Evolutionary conservation across 2,329 filamentous ascomycete genomes (phyloP).

Genomic region (Colletotrichum plurivorum): DNA sequence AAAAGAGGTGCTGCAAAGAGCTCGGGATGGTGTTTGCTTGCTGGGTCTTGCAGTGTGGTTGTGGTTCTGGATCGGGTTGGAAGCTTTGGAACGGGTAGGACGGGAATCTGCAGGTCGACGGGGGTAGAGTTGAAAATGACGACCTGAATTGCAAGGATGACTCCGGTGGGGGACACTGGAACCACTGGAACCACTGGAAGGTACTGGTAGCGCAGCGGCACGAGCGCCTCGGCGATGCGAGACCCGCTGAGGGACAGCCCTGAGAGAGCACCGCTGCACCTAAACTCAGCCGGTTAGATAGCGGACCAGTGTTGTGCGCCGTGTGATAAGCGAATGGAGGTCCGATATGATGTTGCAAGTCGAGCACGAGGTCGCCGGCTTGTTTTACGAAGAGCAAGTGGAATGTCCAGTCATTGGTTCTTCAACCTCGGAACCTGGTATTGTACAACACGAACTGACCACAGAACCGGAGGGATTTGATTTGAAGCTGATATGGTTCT

Average conservation of each 20-base stretch:
- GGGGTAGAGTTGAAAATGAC: conserved; percentile 38
- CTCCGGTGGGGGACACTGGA: conserved; percentile 24
- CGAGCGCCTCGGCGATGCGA: conserved; percentile 25
- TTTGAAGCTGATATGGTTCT: too few species aligned
- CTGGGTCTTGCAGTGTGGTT: neutral
- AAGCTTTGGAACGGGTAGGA: conserved; percentile 35
- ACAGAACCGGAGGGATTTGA: too few species aligned
- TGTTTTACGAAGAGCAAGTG: neutral
- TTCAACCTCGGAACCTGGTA: too few species aligned
- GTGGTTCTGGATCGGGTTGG: conserved; percentile 15
- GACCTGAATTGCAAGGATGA: conserved; percentile 38
- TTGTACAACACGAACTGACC: too few species aligned
- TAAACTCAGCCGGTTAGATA: conserved; percentile 1
- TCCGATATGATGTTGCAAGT: neutral
- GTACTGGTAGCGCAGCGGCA: conserved; percentile 21
- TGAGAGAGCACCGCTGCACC: too few species aligned
- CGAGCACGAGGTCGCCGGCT: neutral
- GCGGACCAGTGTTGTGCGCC: conserved; percentile 20
- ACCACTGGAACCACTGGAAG: neutral
- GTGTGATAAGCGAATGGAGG: conserved; percentile 23
- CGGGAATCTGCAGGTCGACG: conserved; percentile 36
- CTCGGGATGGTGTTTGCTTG: neutral
- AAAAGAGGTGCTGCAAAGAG: neutral
- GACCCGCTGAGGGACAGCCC: conserved; percentile 16
- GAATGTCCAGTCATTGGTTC: neutral